phyloP scores from a whole-genome alignment of 192 early-diverging fungal species.

The Geranomyces variabilis region DNA sequence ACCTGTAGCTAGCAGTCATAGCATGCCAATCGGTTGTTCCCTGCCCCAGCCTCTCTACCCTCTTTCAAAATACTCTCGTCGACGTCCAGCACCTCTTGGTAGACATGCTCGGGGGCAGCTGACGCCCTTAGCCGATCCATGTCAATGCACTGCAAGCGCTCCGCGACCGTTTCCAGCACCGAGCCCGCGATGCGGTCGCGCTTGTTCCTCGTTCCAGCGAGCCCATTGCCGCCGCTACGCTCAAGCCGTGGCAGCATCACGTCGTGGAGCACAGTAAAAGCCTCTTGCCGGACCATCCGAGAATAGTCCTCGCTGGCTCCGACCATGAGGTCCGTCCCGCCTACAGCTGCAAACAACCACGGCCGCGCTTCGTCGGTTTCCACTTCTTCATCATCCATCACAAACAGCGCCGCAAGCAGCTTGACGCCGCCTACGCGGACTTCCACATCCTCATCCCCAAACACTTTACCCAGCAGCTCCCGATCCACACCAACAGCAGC shows the following conservation, averaged over 20 bases:
- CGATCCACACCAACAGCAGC: not conserved
- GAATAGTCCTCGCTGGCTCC: slow-evolving; percentile 7
- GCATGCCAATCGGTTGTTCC: slow-evolving; percentile 38
- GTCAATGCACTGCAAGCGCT: slow-evolving; percentile 5
- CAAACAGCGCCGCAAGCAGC: slow-evolving; percentile 13
- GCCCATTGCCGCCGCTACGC: not conserved
- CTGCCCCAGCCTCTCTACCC: slow-evolving; percentile 17
- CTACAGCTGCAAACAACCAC: slow-evolving; percentile 14
- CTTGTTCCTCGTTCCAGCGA: not conserved
- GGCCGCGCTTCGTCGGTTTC: not conserved
- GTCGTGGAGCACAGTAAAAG: not conserved
- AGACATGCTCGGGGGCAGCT: slow-evolving; percentile 30
- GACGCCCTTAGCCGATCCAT: not conserved
- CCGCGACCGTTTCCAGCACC: not conserved
- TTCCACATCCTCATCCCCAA: slow-evolving; percentile 25
- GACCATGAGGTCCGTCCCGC: slow-evolving; percentile 1
- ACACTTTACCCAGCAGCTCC: not conserved
- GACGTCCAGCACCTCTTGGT: slow-evolving; percentile 39
- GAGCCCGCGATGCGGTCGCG: slow-evolving; percentile 4
- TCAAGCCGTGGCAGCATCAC: not conserved
- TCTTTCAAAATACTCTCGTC: slow-evolving; percentile 34
- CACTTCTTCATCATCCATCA: not conserved
- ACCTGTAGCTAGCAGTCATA: slow-evolving; percentile 36
- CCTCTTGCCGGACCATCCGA: slow-evolving; percentile 19
- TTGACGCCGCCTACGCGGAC: slow-evolving; percentile 17